Conservation (phyloP, 257 asterid species). For the Scutellaria minor region DNA sequence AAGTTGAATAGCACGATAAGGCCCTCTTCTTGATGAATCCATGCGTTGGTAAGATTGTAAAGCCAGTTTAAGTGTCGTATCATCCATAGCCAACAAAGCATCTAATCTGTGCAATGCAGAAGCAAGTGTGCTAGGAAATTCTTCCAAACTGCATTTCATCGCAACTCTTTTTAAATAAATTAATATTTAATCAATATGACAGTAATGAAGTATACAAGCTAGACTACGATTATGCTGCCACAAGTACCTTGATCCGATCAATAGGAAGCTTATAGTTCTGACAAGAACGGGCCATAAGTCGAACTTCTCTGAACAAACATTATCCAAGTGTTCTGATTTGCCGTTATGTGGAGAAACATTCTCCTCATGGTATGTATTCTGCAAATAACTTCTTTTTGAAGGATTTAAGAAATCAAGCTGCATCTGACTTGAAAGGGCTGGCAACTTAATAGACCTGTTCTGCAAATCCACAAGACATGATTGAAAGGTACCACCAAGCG, state of each 20-base stretch:
- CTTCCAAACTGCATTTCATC: constrained; percentile 68
- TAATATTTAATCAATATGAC: not conserved
- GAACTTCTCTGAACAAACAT: constrained; percentile 38
- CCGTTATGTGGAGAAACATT: constrained; percentile 35
- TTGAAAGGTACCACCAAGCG: constrained; percentile 19
- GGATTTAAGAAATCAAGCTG: constrained; percentile 68
- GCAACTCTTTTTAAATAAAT: not conserved
- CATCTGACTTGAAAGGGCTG: constrained; percentile 45
- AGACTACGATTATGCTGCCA: constrained; percentile 5
- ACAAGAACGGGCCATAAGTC: constrained; percentile 77
- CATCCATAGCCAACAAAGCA: constrained; percentile 51
- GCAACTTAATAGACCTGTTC: constrained; percentile 68
- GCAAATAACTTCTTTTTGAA: constrained; percentile 46
- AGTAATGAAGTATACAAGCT: not conserved
- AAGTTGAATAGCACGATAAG: constrained; percentile 75
- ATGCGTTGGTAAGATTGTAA: constrained; percentile 60
- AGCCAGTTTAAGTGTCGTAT: constrained; percentile 47
- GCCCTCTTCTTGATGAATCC: constrained; percentile 70
- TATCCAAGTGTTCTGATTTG: constrained; percentile 41
- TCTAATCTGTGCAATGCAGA: constrained; percentile 67
- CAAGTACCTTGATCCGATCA: constrained; percentile 70
- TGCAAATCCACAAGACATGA: constrained; percentile 56
- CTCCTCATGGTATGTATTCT: constrained; percentile 37
- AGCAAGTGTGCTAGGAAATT: constrained; percentile 63
- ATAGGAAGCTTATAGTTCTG: constrained; percentile 74